Evolutionary conservation across 2,329 filamentous ascomycete genomes (phyloP), one percentile per base, ranked within the genome.

Genomic region (Ascochyta pisi): DNA sequence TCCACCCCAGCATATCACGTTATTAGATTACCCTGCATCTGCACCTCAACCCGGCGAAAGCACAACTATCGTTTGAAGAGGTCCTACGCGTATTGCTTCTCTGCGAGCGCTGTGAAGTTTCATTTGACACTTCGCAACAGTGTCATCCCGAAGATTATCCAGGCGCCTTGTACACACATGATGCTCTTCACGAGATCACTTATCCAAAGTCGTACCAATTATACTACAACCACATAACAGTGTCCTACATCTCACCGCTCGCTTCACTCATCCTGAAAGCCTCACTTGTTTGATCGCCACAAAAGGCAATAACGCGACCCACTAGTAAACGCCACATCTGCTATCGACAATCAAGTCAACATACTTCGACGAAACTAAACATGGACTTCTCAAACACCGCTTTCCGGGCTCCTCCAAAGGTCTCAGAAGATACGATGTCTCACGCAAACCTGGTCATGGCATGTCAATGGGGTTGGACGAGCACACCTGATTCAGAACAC

Each of bases 401-500:
- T 33, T 73, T 73, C 50, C 61, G 57, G 13, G 27, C 49, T 31
- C 54, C 55, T 27, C 50, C 50, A 16, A 65, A 65, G 45, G 57
- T 73, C 29, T 74, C 71, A 26, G 54, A 64, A 38, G 70, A 73
- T 49, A 69, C 66, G 8, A 73, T 74, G 63, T 66, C 68, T 37
- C 71, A 74, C 44, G 59, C 70, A 19, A 67, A 73, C 39, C 49
- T 70, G 22, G 67, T 74, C 6, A 70, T 71, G 64, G 62, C 69
- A 16, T 73, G 70, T 57, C 66, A 69, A 45, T 74, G 70, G 64
- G 71, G 72, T 3, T 74, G 72, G 72, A 62, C 65, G 15, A 68
- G 65, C 27, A 65, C 65, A 27, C 68, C 67, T 41, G 60, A 65
- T 22, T 49, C 59, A 48, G 57, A 57, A 29, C 24, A 29, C 29